phyloP scores from a whole-genome alignment of 805 yeast genomes.

The Kodamaea kaohsiungensis region DNA sequence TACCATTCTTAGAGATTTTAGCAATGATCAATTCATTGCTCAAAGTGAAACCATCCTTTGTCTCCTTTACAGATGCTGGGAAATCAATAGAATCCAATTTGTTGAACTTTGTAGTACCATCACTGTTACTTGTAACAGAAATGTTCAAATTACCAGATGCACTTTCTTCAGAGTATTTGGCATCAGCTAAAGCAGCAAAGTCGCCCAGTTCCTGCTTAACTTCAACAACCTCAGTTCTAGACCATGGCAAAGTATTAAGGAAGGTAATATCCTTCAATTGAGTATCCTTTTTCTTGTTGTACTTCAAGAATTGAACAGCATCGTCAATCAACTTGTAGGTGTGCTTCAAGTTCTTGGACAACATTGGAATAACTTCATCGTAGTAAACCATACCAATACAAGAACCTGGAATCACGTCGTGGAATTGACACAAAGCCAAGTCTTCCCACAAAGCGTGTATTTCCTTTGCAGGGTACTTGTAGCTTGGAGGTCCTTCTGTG shows the following conservation, averaged over 20 bases:
- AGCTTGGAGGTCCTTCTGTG: slow-evolving; percentile 34
- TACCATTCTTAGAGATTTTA: slow-evolving; percentile 50
- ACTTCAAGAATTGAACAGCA: slow-evolving; percentile 36
- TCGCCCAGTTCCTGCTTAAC: slow-evolving; percentile 20
- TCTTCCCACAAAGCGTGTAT: slow-evolving; percentile 83
- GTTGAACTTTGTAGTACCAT: slow-evolving; percentile 20
- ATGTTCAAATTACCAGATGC: slow-evolving; percentile 16
- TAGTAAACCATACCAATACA: slow-evolving; percentile 90
- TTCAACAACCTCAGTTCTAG: slow-evolving; percentile 47
- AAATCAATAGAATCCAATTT: slow-evolving; percentile 23
- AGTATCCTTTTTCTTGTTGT: background rate
- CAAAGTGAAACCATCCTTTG: slow-evolving; percentile 49
- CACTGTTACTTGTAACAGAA: slow-evolving; percentile 20
- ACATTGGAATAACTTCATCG: slow-evolving; percentile 79
- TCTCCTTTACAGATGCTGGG: slow-evolving; percentile 51
- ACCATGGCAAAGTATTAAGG: slow-evolving; percentile 69
- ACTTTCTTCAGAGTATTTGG: slow-evolving; percentile 15
- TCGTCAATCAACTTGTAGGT: slow-evolving; percentile 54
- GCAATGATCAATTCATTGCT: slow-evolving; percentile 65
- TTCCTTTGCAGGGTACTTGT: slow-evolving; percentile 69
- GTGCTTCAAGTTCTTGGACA: slow-evolving; percentile 53
- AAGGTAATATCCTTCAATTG: slow-evolving; percentile 18
- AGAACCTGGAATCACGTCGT: slow-evolving; percentile 97
- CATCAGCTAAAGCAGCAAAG: background rate
- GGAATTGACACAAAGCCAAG: slow-evolving; percentile 88